phyloP scores from a whole-genome alignment of 2,329 filamentous ascomycete species.

The Aspergillus sp. region DNA sequence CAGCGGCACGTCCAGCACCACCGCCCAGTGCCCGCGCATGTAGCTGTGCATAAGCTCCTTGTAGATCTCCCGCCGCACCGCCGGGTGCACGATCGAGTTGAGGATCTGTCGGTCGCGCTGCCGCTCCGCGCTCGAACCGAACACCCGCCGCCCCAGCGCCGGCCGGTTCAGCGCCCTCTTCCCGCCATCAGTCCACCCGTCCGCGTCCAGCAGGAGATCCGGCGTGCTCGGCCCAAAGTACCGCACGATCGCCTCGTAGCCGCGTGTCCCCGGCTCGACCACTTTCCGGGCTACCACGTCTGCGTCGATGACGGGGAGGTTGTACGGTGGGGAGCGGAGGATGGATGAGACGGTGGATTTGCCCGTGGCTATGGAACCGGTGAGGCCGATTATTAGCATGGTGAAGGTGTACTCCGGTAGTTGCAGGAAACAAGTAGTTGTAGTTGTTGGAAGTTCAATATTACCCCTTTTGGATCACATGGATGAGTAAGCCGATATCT shows the following conservation, averaged over 20 bases:
- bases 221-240: slow-evolving; percentile 77
- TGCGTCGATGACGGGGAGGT: slow-evolving; percentile 84
- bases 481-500: no score
- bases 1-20: slow-evolving; percentile 84
- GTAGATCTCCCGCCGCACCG: slow-evolving; percentile 75
- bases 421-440: no score
- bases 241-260: slow-evolving; percentile 70
- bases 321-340: slow-evolving; percentile 70
- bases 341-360: slow-evolving; percentile 91
- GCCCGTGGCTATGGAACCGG: slow-evolving; percentile 93
- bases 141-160: slow-evolving; percentile 74
- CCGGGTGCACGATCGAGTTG: slow-evolving; percentile 87
- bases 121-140: slow-evolving; percentile 65
- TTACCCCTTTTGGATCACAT: no score
- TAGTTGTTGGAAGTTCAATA: background rate
- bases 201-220: slow-evolving; percentile 62
- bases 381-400: slow-evolving; percentile 93
- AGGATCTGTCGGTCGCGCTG: slow-evolving; percentile 64
- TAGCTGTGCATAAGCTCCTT: slow-evolving; percentile 64
- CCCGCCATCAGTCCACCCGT: slow-evolving; percentile 22
- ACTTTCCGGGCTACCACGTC: slow-evolving; percentile 87
- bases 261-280: slow-evolving; percentile 80
- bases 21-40: slow-evolving; percentile 69
- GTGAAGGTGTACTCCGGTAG: no score
- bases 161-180: slow-evolving; percentile 67